Conservation (phyloP, 163 green algal species). For the Scenedesmus sp. region DNA sequence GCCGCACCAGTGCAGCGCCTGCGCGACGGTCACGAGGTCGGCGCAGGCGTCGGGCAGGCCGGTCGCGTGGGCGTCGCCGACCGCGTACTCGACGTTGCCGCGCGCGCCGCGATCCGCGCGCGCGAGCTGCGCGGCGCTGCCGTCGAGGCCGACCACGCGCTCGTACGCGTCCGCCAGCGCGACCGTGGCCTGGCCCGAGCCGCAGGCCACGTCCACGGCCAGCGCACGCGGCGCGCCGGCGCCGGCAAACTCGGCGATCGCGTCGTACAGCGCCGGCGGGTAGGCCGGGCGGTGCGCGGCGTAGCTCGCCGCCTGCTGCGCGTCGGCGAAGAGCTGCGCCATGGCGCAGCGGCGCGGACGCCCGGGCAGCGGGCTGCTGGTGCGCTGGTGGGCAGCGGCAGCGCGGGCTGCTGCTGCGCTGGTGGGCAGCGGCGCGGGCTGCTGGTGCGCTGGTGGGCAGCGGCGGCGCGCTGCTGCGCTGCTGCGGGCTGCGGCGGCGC, state of each 20-base stretch:
- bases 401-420: too few relatives aligned
- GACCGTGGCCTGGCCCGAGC: conserved; percentile 41
- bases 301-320: not conserved
- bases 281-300: conserved; percentile 44
- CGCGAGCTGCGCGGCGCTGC: conserved; percentile 48
- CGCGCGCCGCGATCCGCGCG: conserved; percentile 16
- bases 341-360: too few relatives aligned
- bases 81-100: conserved; percentile 49
- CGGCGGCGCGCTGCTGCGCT: too few relatives aligned
- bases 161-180: conserved; percentile 26
- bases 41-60: conserved; percentile 37
- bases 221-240: not conserved
- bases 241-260: conserved; percentile 23
- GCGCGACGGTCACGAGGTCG: conserved; percentile 59
- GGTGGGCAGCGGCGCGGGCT: too few relatives aligned
- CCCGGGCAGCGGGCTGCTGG: too few relatives aligned
- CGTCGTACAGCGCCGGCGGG: conserved; percentile 23
- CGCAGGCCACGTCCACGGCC: conserved; percentile 49
- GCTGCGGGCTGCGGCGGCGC: too few relatives aligned
- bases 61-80: conserved; percentile 43
- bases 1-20: conserved; percentile 59
- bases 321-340: too few relatives aligned
- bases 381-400: too few relatives aligned
- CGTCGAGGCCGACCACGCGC: conserved; percentile 50
- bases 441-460: too few relatives aligned